A percentile compares a stretch with the other conserved stretches of the same genome.
Conservation (phyloP, 2,329 filamentous ascomycete genomes). For the Sordariomycetes sp. region DNA sequence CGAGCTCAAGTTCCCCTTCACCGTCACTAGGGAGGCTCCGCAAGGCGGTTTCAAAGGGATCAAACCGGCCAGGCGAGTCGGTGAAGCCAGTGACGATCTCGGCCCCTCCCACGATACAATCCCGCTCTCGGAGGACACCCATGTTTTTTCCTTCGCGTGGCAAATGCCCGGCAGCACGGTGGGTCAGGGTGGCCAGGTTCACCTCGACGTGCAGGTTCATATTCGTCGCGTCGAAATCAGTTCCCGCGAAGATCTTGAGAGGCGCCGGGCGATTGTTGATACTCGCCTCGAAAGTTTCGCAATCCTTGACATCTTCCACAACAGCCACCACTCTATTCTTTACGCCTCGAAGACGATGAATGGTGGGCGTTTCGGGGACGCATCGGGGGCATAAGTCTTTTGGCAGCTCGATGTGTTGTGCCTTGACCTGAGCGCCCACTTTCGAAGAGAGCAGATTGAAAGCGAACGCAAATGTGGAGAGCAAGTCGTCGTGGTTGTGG, state of each 20-base stretch:
- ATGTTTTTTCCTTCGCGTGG: not conserved
- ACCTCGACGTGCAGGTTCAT: slow-evolving; percentile 8
- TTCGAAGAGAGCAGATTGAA: not conserved
- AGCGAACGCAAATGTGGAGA: not conserved
- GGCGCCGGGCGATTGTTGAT: slow-evolving; percentile 5
- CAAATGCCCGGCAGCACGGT: slow-evolving; percentile 9
- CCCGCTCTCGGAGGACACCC: not conserved
- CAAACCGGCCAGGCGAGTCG: not conserved
- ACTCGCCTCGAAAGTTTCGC: slow-evolving; percentile 5
- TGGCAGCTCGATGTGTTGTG: not conserved
- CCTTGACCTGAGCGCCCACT: not conserved
- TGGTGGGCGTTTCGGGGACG: not conserved
- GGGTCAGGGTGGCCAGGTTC: slow-evolving; percentile 9
- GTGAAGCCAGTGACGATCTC: not conserved
- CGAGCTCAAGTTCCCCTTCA: not conserved
- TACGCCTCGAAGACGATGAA: not conserved
- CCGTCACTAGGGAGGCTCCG: not conserved
- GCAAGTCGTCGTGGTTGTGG: not conserved
- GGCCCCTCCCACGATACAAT: not conserved
- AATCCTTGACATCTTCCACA: slow-evolving; percentile 4
- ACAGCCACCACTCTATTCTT: not conserved
- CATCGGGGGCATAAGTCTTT: not conserved
- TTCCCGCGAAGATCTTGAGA: slow-evolving; percentile 4
- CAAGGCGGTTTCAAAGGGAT: not conserved
- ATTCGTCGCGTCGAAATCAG: not conserved